A percentile compares a stretch with the other conserved stretches of the same genome.
phyloP scores from a whole-genome alignment of 1,284 basidiomycete species.

The Cryptococcus sp. region DNA sequence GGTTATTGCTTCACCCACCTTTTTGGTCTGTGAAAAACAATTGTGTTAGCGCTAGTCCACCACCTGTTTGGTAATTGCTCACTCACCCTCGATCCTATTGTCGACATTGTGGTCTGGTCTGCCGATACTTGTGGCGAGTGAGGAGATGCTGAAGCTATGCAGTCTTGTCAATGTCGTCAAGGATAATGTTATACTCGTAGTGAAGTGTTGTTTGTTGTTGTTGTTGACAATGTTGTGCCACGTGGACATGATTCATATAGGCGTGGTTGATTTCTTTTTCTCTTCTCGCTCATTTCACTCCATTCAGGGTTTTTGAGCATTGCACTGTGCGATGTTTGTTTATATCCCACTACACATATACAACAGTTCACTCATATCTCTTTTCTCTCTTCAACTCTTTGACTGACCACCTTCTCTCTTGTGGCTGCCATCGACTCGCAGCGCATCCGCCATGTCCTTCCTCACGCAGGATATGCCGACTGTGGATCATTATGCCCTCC shows the following conservation, averaged over 20 bases:
- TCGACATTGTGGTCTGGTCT: conserved; percentile 25
- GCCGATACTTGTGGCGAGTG: conserved; percentile 1
- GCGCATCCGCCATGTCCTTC: conserved; percentile 7
- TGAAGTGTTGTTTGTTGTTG: conserved; percentile 3
- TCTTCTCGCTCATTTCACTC: background rate
- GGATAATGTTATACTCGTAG: background rate
- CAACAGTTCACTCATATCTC: background rate
- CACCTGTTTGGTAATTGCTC: too few species aligned
- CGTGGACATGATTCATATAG: conserved; percentile 6
- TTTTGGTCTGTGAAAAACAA: conserved; percentile 46
- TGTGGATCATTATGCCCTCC: conserved; percentile 37
- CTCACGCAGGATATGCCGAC: conserved; percentile 22
- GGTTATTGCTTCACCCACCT: conserved; percentile 24
- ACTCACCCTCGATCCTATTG: conserved; percentile 37
- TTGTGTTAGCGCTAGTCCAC: conserved; percentile 23
- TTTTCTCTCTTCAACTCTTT: conserved; percentile 1
- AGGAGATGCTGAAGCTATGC: too few species aligned
- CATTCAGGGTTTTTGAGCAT: background rate
- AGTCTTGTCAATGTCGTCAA: background rate
- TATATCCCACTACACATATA: conserved; percentile 7
- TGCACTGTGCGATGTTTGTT: conserved; percentile 7
- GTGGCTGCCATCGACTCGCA: conserved; percentile 1
- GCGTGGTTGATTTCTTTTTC: conserved; percentile 15
- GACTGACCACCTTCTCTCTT: background rate
- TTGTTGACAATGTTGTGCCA: conserved; percentile 4